These are phyloP conservation scores for Hypoxylon sp. DNA, from an alignment of 2,329 filamentous ascomycete genomes.

Conservation along the genomic window DNA sequence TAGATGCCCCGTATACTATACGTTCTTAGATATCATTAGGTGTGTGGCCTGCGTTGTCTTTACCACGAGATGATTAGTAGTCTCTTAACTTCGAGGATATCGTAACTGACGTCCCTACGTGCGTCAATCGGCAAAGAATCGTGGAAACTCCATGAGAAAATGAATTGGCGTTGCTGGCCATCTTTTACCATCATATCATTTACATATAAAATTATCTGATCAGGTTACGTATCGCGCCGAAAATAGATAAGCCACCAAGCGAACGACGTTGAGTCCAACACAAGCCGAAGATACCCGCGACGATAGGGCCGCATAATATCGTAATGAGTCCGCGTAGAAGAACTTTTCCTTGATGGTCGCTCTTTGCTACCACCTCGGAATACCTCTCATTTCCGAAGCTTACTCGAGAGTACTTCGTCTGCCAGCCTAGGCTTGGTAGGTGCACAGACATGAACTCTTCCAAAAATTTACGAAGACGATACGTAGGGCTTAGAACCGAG, in stretches of 20 bases:
- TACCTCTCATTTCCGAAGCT: conserved; percentile 96
- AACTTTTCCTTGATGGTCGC: conserved; percentile 76
- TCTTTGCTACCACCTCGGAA: conserved; percentile 81
- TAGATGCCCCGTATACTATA: background rate
- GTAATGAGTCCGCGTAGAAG: conserved; percentile 64
- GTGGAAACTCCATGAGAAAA: background rate
- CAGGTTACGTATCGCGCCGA: conserved; percentile 32
- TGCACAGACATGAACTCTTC: conserved; percentile 87
- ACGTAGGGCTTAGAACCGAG: conserved; percentile 82
- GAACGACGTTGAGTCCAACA: conserved; percentile 34
- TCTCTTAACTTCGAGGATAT: background rate
- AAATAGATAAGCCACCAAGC: conserved; percentile 15
- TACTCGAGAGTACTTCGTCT: conserved; percentile 91
- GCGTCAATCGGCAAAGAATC: background rate
- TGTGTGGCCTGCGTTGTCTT: background rate
- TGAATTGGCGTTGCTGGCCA: background rate
- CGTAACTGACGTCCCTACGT: background rate
- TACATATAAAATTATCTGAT: conserved; percentile 22
- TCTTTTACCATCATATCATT: background rate
- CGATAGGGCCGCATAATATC: conserved; percentile 50
- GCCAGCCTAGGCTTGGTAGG: conserved; percentile 84
- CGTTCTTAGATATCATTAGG: background rate
- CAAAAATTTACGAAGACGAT: conserved; percentile 85
- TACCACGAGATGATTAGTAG: background rate
- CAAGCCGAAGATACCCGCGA: conserved; percentile 46